A percentile compares a stretch with the other conserved stretches of the same genome.
These are phyloP conservation scores for Leccinum griseonigrum DNA, from an alignment of 1,284 basidiomycete species.

Conservation along the genomic window DNA sequence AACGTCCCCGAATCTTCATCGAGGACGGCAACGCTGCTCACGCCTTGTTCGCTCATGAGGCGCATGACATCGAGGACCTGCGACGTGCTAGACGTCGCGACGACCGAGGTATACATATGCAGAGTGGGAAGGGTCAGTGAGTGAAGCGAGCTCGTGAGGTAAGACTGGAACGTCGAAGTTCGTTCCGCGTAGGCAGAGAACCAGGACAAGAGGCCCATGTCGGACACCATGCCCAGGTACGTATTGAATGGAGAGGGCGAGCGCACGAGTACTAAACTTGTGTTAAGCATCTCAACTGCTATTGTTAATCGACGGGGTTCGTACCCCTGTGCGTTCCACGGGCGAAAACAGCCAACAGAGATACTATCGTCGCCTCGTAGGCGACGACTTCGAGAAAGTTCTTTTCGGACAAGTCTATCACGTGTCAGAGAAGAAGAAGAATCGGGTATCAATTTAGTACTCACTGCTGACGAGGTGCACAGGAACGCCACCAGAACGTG, in stretches of 20 bases:
- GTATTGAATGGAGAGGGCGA: constrained; percentile 37
- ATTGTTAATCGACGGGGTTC: constrained; percentile 12
- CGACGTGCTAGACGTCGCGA: constrained; percentile 54
- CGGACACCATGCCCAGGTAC: constrained; percentile 60
- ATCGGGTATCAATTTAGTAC: constrained; percentile 28
- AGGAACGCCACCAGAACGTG: constrained; percentile 66
- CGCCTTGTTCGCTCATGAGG: constrained; percentile 76
- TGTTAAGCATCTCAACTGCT: constrained; percentile 6
- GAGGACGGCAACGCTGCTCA: constrained; percentile 73
- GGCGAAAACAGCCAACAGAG: constrained; percentile 63
- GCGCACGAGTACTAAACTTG: constrained; percentile 48
- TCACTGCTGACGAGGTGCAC: constrained; percentile 73
- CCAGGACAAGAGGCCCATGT: constrained; percentile 60
- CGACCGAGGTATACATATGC: constrained; percentile 56
- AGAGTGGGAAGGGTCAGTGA: constrained; percentile 64
- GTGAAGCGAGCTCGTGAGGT: constrained; percentile 55
- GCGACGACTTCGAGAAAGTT: constrained; percentile 66
- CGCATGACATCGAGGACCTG: constrained; percentile 73
- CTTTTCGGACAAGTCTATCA: constrained; percentile 74
- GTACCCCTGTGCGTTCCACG: constrained; percentile 67
- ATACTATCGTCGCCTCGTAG: constrained; percentile 59
- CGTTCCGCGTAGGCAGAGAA: constrained; percentile 53
- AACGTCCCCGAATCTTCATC: constrained; percentile 57
- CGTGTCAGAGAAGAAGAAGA: constrained; percentile 2
- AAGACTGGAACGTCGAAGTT: constrained; percentile 48